Evolutionary conservation across 805 yeast species (phyloP).

Genomic region (Zygoascus flipseniorum): DNA sequence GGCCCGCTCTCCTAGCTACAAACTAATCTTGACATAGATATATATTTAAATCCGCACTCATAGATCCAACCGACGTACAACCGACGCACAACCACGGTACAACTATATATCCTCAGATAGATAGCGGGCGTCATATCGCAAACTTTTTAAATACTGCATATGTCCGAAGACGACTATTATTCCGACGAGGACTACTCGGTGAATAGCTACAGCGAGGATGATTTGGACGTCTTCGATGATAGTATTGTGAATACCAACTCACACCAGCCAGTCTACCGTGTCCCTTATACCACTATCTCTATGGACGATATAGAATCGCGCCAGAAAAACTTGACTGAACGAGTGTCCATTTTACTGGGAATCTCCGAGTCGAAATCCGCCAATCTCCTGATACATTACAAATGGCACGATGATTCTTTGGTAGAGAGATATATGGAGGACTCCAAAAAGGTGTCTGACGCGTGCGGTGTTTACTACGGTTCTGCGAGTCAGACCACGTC

Average conservation of each 20-base stretch:
- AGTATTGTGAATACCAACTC: neutral
- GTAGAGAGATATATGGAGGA: conserved; percentile 47
- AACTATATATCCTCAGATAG: no score
- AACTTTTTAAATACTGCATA: neutral
- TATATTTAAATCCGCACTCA: no score
- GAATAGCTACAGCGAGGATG: neutral
- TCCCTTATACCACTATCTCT: conserved; percentile 5
- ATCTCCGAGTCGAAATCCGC: conserved; percentile 34
- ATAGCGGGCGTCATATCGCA: no score
- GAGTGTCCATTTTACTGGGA: conserved; percentile 32
- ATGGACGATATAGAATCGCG: conserved; percentile 18
- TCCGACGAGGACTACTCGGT: neutral
- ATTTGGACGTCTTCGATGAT: neutral
- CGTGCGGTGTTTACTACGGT: conserved; percentile 28
- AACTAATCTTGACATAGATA: no score
- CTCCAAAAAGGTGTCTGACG: conserved; percentile 28
- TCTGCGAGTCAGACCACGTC: neutral
- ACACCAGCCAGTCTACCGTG: neutral
- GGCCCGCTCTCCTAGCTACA: no score
- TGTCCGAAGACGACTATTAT: neutral
- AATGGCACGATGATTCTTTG: conserved; percentile 53
- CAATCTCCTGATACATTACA: conserved; percentile 38
- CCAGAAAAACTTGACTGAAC: conserved; percentile 29
- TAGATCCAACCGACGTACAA: no score
- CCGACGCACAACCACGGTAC: no score